Evolutionary conservation across 306 rosid species (phyloP).

Genomic region (Comarum palustre): DNA sequence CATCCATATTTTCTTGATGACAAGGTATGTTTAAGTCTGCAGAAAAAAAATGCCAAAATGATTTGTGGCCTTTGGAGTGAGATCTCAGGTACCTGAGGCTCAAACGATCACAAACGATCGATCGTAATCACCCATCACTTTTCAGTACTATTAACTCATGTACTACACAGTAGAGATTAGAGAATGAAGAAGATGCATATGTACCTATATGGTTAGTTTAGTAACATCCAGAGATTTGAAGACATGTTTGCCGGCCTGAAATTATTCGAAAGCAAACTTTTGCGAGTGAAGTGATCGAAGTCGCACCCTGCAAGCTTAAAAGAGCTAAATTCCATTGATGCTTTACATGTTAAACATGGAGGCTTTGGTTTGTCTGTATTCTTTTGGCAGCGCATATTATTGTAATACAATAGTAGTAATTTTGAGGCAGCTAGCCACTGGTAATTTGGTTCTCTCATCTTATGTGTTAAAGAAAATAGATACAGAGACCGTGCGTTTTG

Average conservation of each 20-base stretch:
- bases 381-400: conserved; percentile 16
- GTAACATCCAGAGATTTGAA: background rate
- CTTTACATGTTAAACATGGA: conserved; percentile 14
- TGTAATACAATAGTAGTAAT: background rate
- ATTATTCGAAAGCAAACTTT: background rate
- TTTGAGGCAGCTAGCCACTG: background rate
- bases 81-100: background rate
- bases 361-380: conserved; percentile 29
- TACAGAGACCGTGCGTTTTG: conserved; percentile 25
- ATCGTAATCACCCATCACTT: background rate
- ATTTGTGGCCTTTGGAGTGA: background rate
- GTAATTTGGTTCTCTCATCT: background rate
- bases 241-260: background rate
- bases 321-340: background rate
- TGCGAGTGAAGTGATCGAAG: background rate
- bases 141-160: background rate
- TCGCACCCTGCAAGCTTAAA: background rate
- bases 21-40: background rate
- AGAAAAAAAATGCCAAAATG: background rate
- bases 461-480: conserved; percentile 14
- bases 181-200: background rate
- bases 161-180: background rate
- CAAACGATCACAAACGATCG: background rate
- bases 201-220: background rate
- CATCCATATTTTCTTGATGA: background rate